phyloP scores from a whole-genome alignment of 371 early-diverging fungal species.

The Quaeritorhiza haematococci region DNA sequence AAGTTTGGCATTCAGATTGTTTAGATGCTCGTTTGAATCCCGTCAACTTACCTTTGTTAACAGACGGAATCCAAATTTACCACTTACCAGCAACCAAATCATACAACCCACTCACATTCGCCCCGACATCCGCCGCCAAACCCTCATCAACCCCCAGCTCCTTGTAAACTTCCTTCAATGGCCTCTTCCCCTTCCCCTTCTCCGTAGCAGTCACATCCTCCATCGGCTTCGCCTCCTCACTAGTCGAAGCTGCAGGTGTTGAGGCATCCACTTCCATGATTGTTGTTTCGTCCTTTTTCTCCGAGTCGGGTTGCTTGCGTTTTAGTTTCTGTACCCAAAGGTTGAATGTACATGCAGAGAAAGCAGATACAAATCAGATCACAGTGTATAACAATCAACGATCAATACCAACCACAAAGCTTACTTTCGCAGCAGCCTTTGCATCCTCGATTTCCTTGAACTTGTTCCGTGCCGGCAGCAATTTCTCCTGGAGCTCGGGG shows the following conservation, averaged over 20 bases:
- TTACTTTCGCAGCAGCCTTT: conserved; percentile 51
- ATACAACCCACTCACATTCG: conserved; percentile 47
- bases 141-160: conserved; percentile 62
- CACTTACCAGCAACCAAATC: conserved; percentile 41
- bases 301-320: too few species aligned
- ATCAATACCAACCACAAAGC: background rate
- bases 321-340: conserved; percentile 10
- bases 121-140: conserved; percentile 71
- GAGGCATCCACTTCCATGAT: conserved; percentile 1
- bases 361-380: too few species aligned
- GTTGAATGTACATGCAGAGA: too few species aligned
- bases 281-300: too few species aligned
- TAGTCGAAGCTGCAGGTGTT: background rate
- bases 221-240: background rate
- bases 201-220: conserved; percentile 3
- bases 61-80: background rate
- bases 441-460: conserved; percentile 72
- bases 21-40: background rate
- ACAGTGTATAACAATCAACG: too few species aligned
- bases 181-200: conserved; percentile 15
- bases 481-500: conserved; percentile 72
- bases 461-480: conserved; percentile 65
- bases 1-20: too few species aligned
- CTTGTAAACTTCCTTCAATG: conserved; percentile 29
- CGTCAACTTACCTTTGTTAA: background rate